Percentiles rank a stretch among this genome's conserved stretches.
Evolutionary conservation across 352 stramenopile species (phyloP).

Genomic region (Phytophthora fragariae): DNA sequence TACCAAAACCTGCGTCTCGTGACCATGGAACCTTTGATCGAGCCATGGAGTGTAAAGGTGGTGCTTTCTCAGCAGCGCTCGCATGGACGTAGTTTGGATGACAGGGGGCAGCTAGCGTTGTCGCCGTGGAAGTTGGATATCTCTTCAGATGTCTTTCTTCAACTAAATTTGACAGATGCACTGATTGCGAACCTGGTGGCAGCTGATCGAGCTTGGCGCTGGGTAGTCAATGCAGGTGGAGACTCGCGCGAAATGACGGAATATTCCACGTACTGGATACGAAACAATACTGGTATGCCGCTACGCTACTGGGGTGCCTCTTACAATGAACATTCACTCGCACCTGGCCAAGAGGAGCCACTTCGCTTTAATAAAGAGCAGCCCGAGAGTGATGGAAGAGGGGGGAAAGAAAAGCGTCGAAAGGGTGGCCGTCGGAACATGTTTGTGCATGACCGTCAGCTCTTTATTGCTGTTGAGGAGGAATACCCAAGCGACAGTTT

Average conservation of each 20-base stretch:
- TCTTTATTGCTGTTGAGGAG: constrained; percentile 82
- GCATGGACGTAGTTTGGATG: constrained; percentile 24
- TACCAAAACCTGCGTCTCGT: constrained; percentile 89
- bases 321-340: constrained; percentile 62
- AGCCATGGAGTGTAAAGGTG: constrained; percentile 75
- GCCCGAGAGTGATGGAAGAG: not conserved
- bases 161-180: constrained; percentile 85
- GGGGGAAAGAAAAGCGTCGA: constrained; percentile 16
- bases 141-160: constrained; percentile 67
- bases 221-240: constrained; percentile 72
- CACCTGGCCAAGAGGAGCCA: constrained; percentile 66
- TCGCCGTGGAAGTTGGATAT: constrained; percentile 68
- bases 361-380: constrained; percentile 57
- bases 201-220: constrained; percentile 80
- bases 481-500: constrained; percentile 40
- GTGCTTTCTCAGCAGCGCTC: constrained; percentile 44
- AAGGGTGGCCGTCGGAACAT: constrained; percentile 29
- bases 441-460: constrained; percentile 46
- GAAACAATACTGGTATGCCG: constrained; percentile 85
- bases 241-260: constrained; percentile 79
- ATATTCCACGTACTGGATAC: constrained; percentile 89
- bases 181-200: constrained; percentile 83
- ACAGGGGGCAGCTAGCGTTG: constrained; percentile 18
- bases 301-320: constrained; percentile 78
- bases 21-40: constrained; percentile 80